Percentiles rank a stretch among this genome's conserved stretches.
These are phyloP conservation scores for Camelina neglecta DNA, from an alignment of 345 rosid species.

Conservation along the genomic window DNA sequence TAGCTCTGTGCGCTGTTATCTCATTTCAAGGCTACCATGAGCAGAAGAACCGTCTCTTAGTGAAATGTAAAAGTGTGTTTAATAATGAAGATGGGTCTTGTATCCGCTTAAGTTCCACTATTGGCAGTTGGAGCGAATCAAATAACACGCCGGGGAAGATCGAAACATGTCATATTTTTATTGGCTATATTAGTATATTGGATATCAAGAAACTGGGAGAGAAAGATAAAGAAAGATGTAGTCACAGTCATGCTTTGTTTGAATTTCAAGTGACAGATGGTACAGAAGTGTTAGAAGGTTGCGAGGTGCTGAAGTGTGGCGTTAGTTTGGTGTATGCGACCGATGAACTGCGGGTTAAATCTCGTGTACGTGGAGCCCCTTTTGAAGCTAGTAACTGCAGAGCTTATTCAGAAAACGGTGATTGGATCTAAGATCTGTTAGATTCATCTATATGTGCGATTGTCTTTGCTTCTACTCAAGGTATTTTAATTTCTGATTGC, in stretches of 20 bases:
- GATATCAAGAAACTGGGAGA: not conserved
- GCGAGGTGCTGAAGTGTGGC: constrained; percentile 7
- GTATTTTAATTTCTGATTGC: constrained; percentile 1
- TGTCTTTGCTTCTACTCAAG: not conserved
- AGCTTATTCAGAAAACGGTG: not conserved
- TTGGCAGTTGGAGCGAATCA: not conserved
- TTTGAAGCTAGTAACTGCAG: not conserved
- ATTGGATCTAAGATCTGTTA: not conserved
- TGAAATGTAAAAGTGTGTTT: not conserved
- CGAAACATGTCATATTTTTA: not conserved
- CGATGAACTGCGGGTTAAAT: not conserved
- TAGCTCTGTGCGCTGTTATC: constrained; percentile 12
- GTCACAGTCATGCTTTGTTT: not conserved
- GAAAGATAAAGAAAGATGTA: not conserved
- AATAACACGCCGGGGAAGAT: not conserved
- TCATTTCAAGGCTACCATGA: not conserved
- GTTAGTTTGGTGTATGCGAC: not conserved
- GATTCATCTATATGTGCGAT: not conserved
- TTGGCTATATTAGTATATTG: not conserved
- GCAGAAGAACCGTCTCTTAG: not conserved
- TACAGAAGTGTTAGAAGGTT: not conserved
- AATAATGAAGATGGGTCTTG: not conserved
- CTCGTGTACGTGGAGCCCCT: not conserved
- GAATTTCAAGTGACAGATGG: constrained; percentile 7
- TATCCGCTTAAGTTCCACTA: not conserved